Conservation (phyloP, 2,329 filamentous ascomycete genomes). For the Cercospora beticola region DNA sequence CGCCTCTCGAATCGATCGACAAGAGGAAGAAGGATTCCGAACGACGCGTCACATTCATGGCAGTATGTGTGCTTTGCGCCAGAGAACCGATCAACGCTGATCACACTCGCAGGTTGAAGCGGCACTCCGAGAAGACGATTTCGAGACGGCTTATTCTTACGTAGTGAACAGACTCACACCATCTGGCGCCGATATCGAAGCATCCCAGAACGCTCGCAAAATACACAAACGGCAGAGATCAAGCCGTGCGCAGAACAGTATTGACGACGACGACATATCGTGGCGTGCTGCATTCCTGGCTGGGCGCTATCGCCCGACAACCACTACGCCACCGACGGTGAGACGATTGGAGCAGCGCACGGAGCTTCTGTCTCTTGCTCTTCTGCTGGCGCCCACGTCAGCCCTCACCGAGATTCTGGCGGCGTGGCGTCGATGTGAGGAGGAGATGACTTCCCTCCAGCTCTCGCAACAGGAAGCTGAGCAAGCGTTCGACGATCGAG, state of each 20-base stretch:
- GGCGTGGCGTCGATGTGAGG: slow-evolving; percentile 73
- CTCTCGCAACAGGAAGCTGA: slow-evolving; percentile 67
- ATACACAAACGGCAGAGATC: slow-evolving; percentile 15
- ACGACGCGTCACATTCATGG: slow-evolving; percentile 74
- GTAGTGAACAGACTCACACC: slow-evolving; percentile 66
- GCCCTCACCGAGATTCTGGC: slow-evolving; percentile 73
- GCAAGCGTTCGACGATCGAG: slow-evolving; percentile 67
- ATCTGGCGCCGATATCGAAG: slow-evolving; percentile 32
- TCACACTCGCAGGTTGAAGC: slow-evolving; percentile 55
- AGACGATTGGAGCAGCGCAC: slow-evolving; percentile 77
- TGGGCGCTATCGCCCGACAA: slow-evolving; percentile 63
- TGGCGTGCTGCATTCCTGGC: slow-evolving; percentile 78
- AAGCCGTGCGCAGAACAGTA: slow-evolving; percentile 24
- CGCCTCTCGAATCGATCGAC: slow-evolving; percentile 32
- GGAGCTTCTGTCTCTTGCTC: slow-evolving; percentile 72
- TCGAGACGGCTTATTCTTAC: slow-evolving; percentile 84
- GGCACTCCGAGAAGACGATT: slow-evolving; percentile 73
- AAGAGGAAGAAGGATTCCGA: slow-evolving; percentile 48
- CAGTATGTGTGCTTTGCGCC: slow-evolving; percentile 35
- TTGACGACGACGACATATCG: slow-evolving; percentile 61
- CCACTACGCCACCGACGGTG: slow-evolving; percentile 55
- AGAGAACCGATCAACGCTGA: background rate
- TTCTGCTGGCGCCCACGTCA: slow-evolving; percentile 68
- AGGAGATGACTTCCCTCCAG: slow-evolving; percentile 68
- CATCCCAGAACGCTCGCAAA: slow-evolving; percentile 10